A percentile compares a stretch with the other conserved stretches of the same genome.
These are phyloP conservation scores for Aspergillus unguis DNA, from an alignment of 2,329 filamentous ascomycete species.

Conservation along the genomic window DNA sequence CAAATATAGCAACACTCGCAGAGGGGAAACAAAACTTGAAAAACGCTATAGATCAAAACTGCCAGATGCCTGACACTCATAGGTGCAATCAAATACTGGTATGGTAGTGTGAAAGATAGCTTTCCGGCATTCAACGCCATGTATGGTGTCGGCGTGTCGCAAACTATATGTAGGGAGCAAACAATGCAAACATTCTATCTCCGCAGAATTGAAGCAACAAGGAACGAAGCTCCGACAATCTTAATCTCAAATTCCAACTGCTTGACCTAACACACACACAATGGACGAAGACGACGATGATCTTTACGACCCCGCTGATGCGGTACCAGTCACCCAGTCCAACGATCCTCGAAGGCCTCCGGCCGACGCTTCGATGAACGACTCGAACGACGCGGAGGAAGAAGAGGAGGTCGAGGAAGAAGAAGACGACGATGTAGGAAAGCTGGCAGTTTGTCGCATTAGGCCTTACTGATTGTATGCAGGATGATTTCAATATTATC, in stretches of 20 bases:
- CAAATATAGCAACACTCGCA: not conserved
- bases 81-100: not conserved
- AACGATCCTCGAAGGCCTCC: conserved; percentile 28
- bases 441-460: not conserved
- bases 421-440: conserved; percentile 34
- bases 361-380: conserved; percentile 29
- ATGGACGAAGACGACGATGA: conserved; percentile 50
- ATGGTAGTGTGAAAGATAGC: no score
- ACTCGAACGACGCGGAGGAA: conserved; percentile 39
- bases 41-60: no score
- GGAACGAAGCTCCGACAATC: conserved; percentile 9
- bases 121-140: no score
- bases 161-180: conserved; percentile 12
- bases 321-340: conserved; percentile 29
- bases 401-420: conserved; percentile 46
- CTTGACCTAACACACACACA: conserved; percentile 15
- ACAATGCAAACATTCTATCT: conserved; percentile 23
- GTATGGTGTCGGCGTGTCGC: no score
- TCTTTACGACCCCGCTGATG: conserved; percentile 44
- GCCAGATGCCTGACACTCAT: no score
- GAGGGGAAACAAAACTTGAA: not conserved
- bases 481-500: conserved; percentile 52
- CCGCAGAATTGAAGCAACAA: conserved; percentile 21
- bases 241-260: not conserved
- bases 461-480: conserved; percentile 13